Conservation (phyloP, 371 early-diverging fungal species). For the Mucor lusitanicus region DNA sequence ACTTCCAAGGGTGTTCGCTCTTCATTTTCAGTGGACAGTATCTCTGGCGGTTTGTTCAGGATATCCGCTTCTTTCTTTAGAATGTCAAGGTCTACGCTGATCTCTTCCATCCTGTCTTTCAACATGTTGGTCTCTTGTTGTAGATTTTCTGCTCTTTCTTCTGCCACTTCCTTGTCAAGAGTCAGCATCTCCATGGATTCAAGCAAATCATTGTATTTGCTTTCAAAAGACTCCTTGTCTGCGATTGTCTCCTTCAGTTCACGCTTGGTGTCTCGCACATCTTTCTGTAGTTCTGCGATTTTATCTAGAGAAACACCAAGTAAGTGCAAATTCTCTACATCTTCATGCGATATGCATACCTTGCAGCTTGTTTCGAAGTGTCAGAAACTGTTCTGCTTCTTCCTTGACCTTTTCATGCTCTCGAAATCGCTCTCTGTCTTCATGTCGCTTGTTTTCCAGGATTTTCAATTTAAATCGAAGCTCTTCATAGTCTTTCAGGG, state of each 20-base stretch:
- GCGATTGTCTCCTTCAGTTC: slow-evolving; percentile 54
- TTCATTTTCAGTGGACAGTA: slow-evolving; percentile 26
- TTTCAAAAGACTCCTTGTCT: slow-evolving; percentile 71
- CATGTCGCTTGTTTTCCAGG: slow-evolving; percentile 79
- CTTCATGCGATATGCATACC: slow-evolving; percentile 14
- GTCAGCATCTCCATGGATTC: slow-evolving; percentile 86
- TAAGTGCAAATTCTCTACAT: not conserved
- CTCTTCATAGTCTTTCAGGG: slow-evolving; percentile 80
- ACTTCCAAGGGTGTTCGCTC: slow-evolving; percentile 60
- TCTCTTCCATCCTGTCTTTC: slow-evolving; percentile 84
- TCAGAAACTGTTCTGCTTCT: slow-evolving; percentile 74
- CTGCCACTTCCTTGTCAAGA: slow-evolving; percentile 92
- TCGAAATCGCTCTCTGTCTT: slow-evolving; percentile 76
- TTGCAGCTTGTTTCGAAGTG: slow-evolving; percentile 69
- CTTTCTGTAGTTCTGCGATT: slow-evolving; percentile 71
- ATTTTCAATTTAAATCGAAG: slow-evolving; percentile 75
- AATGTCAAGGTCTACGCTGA: slow-evolving; percentile 72
- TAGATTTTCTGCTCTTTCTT: slow-evolving; percentile 80
- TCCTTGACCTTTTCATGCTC: slow-evolving; percentile 75
- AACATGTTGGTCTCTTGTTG: slow-evolving; percentile 74
- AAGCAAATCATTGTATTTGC: slow-evolving; percentile 66
- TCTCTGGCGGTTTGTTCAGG: slow-evolving; percentile 29
- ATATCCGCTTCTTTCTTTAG: slow-evolving; percentile 65
- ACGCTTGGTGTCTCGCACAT: slow-evolving; percentile 65
- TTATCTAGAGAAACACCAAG: slow-evolving; percentile 38